phyloP scores from a whole-genome alignment of 805 yeast species.

The Ogataea nonfermentans region DNA sequence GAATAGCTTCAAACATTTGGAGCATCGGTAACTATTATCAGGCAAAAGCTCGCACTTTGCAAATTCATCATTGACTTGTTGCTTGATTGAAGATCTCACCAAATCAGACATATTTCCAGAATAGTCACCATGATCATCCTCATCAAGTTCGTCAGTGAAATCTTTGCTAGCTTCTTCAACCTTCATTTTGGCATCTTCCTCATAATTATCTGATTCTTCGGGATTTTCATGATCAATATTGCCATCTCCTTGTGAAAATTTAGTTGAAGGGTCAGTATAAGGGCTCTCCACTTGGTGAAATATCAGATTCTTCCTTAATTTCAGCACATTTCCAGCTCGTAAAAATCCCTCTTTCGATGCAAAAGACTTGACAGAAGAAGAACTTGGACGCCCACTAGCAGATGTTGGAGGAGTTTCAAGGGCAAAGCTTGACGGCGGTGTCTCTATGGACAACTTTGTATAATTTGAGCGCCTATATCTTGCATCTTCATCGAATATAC shows the following conservation, averaged over 20 bases:
- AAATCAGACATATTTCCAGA: not conserved
- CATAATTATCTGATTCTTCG: not conserved
- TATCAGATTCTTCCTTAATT: slow-evolving; percentile 2
- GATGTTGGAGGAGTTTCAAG: slow-evolving; percentile 14
- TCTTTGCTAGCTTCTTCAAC: not conserved
- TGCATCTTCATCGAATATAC: slow-evolving; percentile 2
- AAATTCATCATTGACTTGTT: slow-evolving; percentile 23
- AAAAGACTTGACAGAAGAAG: not conserved
- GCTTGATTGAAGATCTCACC: slow-evolving; percentile 10
- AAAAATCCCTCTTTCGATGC: not conserved
- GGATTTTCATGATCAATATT: not conserved
- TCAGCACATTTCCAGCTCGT: slow-evolving; percentile 3
- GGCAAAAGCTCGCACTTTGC: slow-evolving; percentile 19
- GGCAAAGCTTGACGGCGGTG: slow-evolving; percentile 4
- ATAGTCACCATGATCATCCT: slow-evolving; percentile 7
- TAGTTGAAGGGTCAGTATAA: too few relatives aligned
- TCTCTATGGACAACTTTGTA: slow-evolving; percentile 1
- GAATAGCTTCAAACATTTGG: slow-evolving; percentile 21
- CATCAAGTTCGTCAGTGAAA: slow-evolving; percentile 4
- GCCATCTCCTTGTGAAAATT: too few relatives aligned
- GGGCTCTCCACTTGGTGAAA: not conserved
- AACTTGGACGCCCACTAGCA: slow-evolving; percentile 3
- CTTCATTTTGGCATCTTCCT: not conserved
- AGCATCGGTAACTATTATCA: slow-evolving; percentile 22
- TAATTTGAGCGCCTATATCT: not conserved